Base-by-base conservation (phyloP, 2,329 filamentous ascomycete species). In the Cyclaneusma minus region DNA sequence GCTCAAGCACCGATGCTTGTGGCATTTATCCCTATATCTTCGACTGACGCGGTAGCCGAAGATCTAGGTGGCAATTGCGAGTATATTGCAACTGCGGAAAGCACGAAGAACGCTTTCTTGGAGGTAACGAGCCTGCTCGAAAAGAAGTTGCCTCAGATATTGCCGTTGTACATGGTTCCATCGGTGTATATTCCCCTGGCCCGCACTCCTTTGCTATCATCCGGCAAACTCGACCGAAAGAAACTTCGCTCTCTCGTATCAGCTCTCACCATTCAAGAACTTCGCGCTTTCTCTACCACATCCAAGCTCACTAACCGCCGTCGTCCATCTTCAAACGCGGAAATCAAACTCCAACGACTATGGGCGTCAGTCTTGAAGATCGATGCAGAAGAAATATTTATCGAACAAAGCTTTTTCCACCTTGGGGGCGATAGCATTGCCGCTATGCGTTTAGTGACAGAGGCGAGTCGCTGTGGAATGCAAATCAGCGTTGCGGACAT, bases 361-460 rank as follows among this genome's bases (percentile, higher is more conserved):
- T 71, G 65, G 64, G 51, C 55, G 17, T 50, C 50, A 4, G 54
- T 65, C 2, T 44, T 69, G 16, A 44, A 39, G 1, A 41, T 62
- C 1, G 36, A 46, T 1, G 50, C 62, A 28, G 51, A 60, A 3
- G 48, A 58, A 2, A 64, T 71, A 11, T 54, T 60, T 2, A 45
- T 60, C 2, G 58, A 68, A 7, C 60, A 70, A 37, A 67, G 62
- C 46, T 72, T 73, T 47, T 43, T 56, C 10, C 35, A 37, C 4
- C 38, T 58, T 1, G 56, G 57, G 3, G 57, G 57, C 3, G 56
- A 60, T 23, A 60, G 56, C 6, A 57, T 60, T 15, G 39, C 40
- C 3, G 55, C 56, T 2, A 60, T 61, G 42, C 45, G 50, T 6
- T 41, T 58, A 9, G 46, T 51, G 3, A 55, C 62, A 13, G 22